Percentiles rank a stretch among this genome's conserved stretches.
These are phyloP conservation scores for Hansenula sp. DNA, from an alignment of 1,139 yeast species.

Conservation along the genomic window DNA sequence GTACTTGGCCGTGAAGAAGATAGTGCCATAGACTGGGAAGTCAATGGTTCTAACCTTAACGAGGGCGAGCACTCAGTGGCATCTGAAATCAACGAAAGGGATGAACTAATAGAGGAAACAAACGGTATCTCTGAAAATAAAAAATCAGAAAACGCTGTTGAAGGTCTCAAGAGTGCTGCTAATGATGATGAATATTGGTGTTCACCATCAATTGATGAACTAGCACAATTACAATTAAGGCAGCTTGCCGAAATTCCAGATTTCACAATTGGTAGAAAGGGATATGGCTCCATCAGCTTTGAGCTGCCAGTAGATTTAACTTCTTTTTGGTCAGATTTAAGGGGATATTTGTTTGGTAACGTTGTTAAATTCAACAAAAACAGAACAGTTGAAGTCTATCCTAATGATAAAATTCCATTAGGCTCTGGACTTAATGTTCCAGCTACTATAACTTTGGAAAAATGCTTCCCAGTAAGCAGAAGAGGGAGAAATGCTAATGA, in stretches of 20 bases:
- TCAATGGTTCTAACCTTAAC: neutral
- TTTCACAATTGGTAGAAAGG: constrained; percentile 73
- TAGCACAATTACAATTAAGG: constrained; percentile 42
- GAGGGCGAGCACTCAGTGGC: constrained; percentile 2
- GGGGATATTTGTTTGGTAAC: constrained; percentile 48
- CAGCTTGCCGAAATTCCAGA: constrained; percentile 58
- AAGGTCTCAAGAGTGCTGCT: constrained; percentile 16
- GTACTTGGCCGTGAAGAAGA: constrained; percentile 19
- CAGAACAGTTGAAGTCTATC: constrained; percentile 63
- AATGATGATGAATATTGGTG: constrained; percentile 61
- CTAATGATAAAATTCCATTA: constrained; percentile 58
- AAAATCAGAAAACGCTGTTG: neutral
- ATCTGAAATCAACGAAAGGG: neutral
- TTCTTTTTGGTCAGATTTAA: constrained; percentile 39
- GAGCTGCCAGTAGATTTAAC: constrained; percentile 71
- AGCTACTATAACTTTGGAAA: constrained; percentile 75
- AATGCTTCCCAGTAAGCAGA: constrained; percentile 44
- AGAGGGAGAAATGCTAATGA: constrained; percentile 21
- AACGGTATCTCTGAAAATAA: neutral
- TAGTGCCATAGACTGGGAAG: neutral
- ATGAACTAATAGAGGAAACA: neutral
- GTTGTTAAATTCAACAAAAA: constrained; percentile 53
- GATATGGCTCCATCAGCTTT: constrained; percentile 73
- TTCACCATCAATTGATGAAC: constrained; percentile 60
- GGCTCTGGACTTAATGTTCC: constrained; percentile 83